These are phyloP conservation scores for Aspergillus sp. DNA, from an alignment of 2,329 filamentous ascomycete genomes.

Conservation along the genomic window DNA sequence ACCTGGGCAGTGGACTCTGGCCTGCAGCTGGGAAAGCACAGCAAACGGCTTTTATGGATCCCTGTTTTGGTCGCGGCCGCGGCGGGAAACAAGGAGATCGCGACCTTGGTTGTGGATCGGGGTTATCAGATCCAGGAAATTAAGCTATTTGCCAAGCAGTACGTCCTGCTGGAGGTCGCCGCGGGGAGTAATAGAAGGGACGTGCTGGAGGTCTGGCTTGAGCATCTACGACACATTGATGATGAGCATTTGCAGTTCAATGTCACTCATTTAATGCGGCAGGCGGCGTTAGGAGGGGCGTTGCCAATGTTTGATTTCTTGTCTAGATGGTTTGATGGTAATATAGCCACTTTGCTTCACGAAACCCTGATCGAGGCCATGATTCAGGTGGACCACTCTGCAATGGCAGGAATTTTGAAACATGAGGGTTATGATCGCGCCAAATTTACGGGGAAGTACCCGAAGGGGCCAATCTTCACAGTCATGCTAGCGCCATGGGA, in stretches of 20 bases:
- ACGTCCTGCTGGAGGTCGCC: no score
- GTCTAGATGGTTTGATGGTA: neutral
- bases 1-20: no score
- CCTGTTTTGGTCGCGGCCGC: no score
- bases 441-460: neutral
- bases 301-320: neutral
- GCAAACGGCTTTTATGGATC: no score
- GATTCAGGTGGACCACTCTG: no score
- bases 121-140: no score
- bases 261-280: neutral
- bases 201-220: neutral
- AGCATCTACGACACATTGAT: neutral
- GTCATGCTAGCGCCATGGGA: neutral
- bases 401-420: neutral
- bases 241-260: neutral
- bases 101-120: no score
- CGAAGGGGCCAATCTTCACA: neutral
- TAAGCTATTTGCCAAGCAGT: no score
- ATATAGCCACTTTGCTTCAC: neutral
- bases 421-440: neutral
- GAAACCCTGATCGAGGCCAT: no score
- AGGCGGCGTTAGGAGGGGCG: no score
- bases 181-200: neutral
- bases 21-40: no score
- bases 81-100: no score